Base-by-base conservation (phyloP, 495 filamentous ascomycete species). In the Rostrohypoxylon terebratum region DNA sequence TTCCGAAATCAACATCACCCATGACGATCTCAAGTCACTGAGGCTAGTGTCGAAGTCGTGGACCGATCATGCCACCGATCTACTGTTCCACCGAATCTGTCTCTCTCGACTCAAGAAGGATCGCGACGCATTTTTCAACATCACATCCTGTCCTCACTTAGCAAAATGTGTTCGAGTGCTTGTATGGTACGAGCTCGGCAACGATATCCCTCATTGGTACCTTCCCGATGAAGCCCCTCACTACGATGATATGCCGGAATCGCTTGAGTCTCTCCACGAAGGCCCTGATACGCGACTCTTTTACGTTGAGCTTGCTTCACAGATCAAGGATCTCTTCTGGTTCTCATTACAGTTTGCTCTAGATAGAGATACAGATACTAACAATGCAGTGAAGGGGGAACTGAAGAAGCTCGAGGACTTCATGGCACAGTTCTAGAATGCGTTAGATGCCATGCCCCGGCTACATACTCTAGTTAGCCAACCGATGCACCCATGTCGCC, bases 121-220 rank as follows among this genome's bases (percentile, higher is more conserved):
- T 42, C 38, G 51, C 13, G 63, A 57, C 45, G 1, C 48, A 48
- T 66, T 66, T 28, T 36, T 66, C 53, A 57, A 66, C 9, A 66
- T 66, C 25, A 51, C 25, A 48, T 0, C 51, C 6, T 40, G 23
- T 0, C 36, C 50, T 40, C 53, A 50, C 40, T 14, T 58, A 3
- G 14, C 51, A 47, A 23, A 5, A 6, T 16, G 4, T 6, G 34
- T 21, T 45, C 62, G 50, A 13, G 38, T 55, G 23, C 20, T 65
- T 4, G 62, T 65, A 9, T 65, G 62, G 62, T 57, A 65, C 34
- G 62, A 65, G 33, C 33, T 65, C 25, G 34, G 1, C n/a, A 31
- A 45, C 8, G 50, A 51, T 16, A 51, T 28, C 11, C 42, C 48
- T 5, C 8, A 11, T 53, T 53, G 48, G 48, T 53, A 13, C 21